Evolutionary conservation across 768 basidiomycete species (phyloP).

Genomic region (Termitomyces sp.): DNA sequence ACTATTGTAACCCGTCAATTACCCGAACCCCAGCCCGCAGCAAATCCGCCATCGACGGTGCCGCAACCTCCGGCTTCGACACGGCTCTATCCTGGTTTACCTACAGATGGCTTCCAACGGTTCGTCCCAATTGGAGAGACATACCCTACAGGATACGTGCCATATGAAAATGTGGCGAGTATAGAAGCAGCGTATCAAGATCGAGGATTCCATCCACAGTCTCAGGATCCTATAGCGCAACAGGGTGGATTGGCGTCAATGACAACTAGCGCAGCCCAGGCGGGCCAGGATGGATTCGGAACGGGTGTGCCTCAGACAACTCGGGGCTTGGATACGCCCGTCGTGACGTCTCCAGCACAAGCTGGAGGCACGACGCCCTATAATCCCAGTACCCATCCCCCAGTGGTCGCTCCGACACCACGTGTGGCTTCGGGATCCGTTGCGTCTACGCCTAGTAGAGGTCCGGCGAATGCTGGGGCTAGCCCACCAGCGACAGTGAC

Average conservation of each 20-base stretch:
- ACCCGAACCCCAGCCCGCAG: background rate
- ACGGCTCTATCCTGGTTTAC: background rate
- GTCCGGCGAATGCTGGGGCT: background rate
- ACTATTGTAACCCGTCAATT: background rate
- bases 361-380: background rate
- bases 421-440: background rate
- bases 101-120: background rate
- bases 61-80: background rate
- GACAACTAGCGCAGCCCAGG: background rate
- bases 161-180: constrained; percentile 7
- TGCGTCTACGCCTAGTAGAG: background rate
- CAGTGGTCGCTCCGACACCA: background rate
- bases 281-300: background rate
- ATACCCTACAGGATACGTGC: constrained; percentile 14
- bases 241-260: background rate
- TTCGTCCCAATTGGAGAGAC: constrained; percentile 1
- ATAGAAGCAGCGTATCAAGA: background rate
- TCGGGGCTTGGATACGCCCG: background rate
- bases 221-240: background rate
- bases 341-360: background rate
- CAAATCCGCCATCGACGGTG: background rate
- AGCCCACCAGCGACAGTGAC: background rate
- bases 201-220: background rate
- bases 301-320: background rate
- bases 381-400: background rate